Conservation (phyloP, 2,329 filamentous ascomycete species). For the Hymenoscyphus occultus region DNA sequence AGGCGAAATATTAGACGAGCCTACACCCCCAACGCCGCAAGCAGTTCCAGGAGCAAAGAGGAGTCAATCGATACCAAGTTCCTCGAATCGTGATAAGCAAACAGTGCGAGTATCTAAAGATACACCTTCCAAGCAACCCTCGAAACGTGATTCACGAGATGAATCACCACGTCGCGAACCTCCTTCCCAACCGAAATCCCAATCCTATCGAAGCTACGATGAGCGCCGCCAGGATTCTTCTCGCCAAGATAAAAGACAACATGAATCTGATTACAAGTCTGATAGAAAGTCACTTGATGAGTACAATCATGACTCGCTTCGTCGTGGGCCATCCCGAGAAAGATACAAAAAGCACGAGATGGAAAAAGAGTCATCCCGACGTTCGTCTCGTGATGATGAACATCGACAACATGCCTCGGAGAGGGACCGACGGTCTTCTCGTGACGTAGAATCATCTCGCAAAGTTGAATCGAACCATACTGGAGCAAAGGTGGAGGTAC, state of each 20-base stretch:
- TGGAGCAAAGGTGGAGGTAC: conserved; percentile 22
- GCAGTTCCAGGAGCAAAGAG: conserved; percentile 20
- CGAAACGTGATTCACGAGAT: conserved; percentile 12
- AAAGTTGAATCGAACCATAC: neutral
- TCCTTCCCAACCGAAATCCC: conserved; percentile 19
- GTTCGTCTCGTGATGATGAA: conserved; percentile 24
- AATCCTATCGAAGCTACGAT: conserved; percentile 20
- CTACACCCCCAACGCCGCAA: conserved; percentile 21
- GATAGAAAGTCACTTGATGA: conserved; percentile 25
- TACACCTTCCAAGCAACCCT: conserved; percentile 8
- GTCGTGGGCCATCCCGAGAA: conserved; percentile 16
- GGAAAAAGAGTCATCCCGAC: conserved; percentile 3
- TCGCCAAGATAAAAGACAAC: conserved; percentile 20
- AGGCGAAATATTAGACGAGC: conserved; percentile 37
- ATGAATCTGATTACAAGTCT: conserved; percentile 18
- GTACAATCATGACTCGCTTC: conserved; percentile 17
- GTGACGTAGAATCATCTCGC: conserved; percentile 14
- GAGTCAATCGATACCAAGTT: conserved; percentile 16
- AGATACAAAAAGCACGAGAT: conserved; percentile 11
- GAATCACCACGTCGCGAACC: conserved; percentile 24
- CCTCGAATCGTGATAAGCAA: conserved; percentile 19
- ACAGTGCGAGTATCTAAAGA: conserved; percentile 4
- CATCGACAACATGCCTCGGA: conserved; percentile 14
- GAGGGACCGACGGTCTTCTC: conserved; percentile 18
- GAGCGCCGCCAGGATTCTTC: conserved; percentile 26